Evolutionary conservation across 495 filamentous ascomycete genomes (phyloP).

Genomic region (Tetracladium setigerum): DNA sequence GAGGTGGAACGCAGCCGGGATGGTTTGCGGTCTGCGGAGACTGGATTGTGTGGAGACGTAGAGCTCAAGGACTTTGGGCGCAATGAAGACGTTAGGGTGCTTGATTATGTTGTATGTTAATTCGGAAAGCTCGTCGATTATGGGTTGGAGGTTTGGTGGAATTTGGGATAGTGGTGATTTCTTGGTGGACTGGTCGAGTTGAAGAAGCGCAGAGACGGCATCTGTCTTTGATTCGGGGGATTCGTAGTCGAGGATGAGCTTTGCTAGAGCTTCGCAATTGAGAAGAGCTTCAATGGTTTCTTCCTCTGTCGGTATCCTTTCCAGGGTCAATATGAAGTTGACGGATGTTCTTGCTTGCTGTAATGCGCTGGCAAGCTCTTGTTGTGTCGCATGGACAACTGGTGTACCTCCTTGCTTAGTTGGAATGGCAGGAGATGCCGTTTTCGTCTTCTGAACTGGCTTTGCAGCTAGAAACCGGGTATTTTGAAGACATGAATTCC

Average conservation of each 20-base stretch:
- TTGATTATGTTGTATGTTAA: constrained; percentile 57
- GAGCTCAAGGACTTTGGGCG: constrained; percentile 53
- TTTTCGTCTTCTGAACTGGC: no score
- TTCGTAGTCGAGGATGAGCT: constrained; percentile 6
- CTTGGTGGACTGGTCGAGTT: constrained; percentile 12
- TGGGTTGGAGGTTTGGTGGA: constrained; percentile 2
- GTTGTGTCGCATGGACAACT: not conserved
- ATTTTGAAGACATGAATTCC: no score
- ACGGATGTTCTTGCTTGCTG: constrained; percentile 2
- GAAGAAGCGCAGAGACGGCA: constrained; percentile 21
- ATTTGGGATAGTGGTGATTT: constrained; percentile 5
- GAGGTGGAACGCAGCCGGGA: constrained; percentile 73
- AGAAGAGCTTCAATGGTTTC: constrained; percentile 6
- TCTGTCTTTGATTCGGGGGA: constrained; percentile 8
- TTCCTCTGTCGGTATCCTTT: constrained; percentile 13
- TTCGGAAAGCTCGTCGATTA: constrained; percentile 35
- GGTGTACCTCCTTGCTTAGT: no score
- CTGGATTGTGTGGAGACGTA: constrained; percentile 67
- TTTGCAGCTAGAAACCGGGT: no score
- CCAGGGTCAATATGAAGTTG: constrained; percentile 2
- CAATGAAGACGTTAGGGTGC: constrained; percentile 76
- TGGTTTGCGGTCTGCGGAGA: constrained; percentile 60
- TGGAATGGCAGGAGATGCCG: no score
- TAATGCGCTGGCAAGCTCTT: constrained; percentile 4
- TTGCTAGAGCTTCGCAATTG: constrained; percentile 12